Evolutionary conservation across 116 monocot species (phyloP), one percentile per base, ranked within the genome.

Genomic region (Trichopus zeylanicus): DNA sequence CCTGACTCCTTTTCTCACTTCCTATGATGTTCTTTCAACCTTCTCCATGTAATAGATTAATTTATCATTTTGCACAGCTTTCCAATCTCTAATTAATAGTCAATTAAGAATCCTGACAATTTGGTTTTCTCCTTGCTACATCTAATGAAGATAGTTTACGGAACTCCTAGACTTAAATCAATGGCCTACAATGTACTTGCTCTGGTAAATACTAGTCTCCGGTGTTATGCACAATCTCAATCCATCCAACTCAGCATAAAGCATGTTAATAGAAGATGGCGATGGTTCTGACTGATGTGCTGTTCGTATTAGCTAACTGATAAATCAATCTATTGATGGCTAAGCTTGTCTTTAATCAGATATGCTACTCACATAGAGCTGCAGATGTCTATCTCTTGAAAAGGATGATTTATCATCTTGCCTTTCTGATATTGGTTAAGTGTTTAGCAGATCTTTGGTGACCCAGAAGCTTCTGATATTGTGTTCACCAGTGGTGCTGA

Each of bases 381-480:
- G 42, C 42, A 42, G 4, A n/a, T 42, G 13, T 16, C n/a, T 42
- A n/a, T 42, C 42, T 42, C 4, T n/a, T 13, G 18, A 42, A 42
- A 39, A 42, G n/a, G 42, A 42, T n/a, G 42, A 18, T 42, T 42
- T 42, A 42, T 42, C 12, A 42, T 16, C 42, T 16, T 13, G n/a
- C n/a, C n/a, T 1, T 42, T 42, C 1, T 42, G 13, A 16, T 3
- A 16, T 42, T 42, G 42, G 3, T 9, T 42, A 13, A 39, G n/a
- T 42, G 42, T 13, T 35, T 72, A 53, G 22, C 84, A 91, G 97
- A 87, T 97, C 21, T 97, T 90, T 77, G 83, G 87, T 57, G 97
- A 97, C 48, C 97, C 90, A 39, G 97, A 90, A 29, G 90, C 97
- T 75, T 87, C 97, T 73, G 97, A 97, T 61, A 75, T 82, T 42